phyloP scores from a whole-genome alignment of 495 filamentous ascomycete species.

The Venustampulla echinocandica region DNA sequence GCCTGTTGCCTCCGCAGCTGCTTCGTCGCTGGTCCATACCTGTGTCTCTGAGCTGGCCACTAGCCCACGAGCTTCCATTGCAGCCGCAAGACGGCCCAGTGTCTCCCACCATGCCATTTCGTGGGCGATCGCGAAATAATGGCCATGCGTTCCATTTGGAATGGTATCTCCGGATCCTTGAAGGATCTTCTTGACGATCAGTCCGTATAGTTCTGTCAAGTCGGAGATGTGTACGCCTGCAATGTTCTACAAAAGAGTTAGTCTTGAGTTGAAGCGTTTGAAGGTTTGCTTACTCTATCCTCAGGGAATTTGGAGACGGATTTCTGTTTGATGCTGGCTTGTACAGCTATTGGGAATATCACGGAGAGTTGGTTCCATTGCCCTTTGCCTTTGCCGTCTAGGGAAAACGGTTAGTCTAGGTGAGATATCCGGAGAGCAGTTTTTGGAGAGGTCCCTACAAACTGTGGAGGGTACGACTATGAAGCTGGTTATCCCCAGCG shows the following conservation, averaged over 20 bases:
- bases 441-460: slow-evolving; percentile 24
- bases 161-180: slow-evolving; percentile 25
- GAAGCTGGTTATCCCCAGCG: slow-evolving; percentile 26
- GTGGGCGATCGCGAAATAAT: slow-evolving; percentile 32
- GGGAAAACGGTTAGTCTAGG: slow-evolving; percentile 14
- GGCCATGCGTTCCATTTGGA: slow-evolving; percentile 29
- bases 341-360: slow-evolving; percentile 26
- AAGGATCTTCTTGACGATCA: slow-evolving; percentile 27
- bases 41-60: slow-evolving; percentile 24
- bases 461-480: slow-evolving; percentile 25
- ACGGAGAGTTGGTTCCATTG: slow-evolving; percentile 32
- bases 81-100: slow-evolving; percentile 27
- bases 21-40: slow-evolving; percentile 30
- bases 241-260: slow-evolving; percentile 19
- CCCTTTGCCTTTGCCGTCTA: slow-evolving; percentile 31
- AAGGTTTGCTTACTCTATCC: slow-evolving; percentile 25
- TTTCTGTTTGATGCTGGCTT: slow-evolving; percentile 27
- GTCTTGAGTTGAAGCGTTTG: slow-evolving; percentile 18
- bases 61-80: slow-evolving; percentile 29
- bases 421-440: slow-evolving; percentile 4
- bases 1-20: slow-evolving; percentile 26
- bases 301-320: slow-evolving; percentile 30
- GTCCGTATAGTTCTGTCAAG: slow-evolving; percentile 26
- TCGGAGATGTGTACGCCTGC: slow-evolving; percentile 30
- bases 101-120: slow-evolving; percentile 27